Conservation (phyloP, 2,329 filamentous ascomycete genomes). For the Beauveria sp. region DNA sequence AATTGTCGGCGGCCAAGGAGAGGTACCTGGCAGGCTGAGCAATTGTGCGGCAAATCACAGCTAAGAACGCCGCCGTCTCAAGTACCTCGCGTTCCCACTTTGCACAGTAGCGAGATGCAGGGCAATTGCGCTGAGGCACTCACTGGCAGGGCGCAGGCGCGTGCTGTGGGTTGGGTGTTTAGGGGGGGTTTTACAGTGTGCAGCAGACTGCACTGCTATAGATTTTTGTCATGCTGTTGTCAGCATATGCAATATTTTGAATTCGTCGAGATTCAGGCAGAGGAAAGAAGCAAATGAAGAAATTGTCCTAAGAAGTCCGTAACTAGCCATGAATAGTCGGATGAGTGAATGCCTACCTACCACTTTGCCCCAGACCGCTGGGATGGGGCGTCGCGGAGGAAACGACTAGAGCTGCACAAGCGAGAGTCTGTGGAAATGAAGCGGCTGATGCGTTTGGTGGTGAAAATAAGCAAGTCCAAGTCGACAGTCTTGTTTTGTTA, state of each 20-base stretch:
- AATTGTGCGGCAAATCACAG: background rate
- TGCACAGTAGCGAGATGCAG: background rate
- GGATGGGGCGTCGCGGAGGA: constrained; percentile 5
- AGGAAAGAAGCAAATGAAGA: too few species aligned
- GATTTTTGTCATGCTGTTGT: too few species aligned
- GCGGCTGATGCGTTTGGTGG: background rate
- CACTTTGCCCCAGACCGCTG: background rate
- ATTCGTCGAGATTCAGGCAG: too few species aligned
- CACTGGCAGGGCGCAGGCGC: background rate
- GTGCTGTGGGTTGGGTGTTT: constrained; percentile 1
- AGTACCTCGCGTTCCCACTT: constrained; percentile 1
- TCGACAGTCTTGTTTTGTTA: background rate
- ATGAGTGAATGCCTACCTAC: too few species aligned
- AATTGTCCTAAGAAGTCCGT: too few species aligned
- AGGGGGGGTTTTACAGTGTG: background rate
- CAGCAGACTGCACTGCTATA: too few species aligned
- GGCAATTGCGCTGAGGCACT: background rate
- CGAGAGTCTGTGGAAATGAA: background rate
- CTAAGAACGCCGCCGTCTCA: background rate
- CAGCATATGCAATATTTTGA: too few species aligned
- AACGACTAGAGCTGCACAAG: background rate
- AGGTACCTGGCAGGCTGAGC: background rate
- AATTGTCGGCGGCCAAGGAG: background rate
- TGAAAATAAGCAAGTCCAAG: background rate
- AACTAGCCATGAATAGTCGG: too few species aligned